Conservation (phyloP, 2,329 filamentous ascomycete genomes). For the Pseudopyricularia cyperi region DNA sequence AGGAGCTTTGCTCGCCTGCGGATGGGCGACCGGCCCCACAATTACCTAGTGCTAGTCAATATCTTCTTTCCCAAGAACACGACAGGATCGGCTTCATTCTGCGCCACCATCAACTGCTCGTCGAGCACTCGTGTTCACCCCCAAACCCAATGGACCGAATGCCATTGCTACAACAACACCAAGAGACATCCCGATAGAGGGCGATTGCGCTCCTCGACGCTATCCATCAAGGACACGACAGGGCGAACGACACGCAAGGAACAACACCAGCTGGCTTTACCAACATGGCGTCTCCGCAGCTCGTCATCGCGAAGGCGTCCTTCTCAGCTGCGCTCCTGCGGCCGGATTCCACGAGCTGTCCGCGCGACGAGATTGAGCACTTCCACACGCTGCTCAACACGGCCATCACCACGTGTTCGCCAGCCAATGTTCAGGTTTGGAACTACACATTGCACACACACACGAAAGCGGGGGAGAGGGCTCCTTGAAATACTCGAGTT, state of each 20-base stretch:
- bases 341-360: constrained; percentile 56
- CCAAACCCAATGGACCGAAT: no score
- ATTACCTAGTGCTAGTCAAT: no score
- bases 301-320: constrained; percentile 70
- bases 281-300: constrained; percentile 52
- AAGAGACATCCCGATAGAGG: no score
- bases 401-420: constrained; percentile 58
- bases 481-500: not conserved
- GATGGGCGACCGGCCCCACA: no score
- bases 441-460: constrained; percentile 22
- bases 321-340: constrained; percentile 62
- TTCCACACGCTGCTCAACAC: constrained; percentile 55
- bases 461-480: not conserved
- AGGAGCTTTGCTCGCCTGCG: no score
- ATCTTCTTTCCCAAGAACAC: no score
- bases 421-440: constrained; percentile 82
- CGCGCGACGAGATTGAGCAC: constrained; percentile 54
- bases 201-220: not conserved
- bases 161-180: no score
- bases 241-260: no score
- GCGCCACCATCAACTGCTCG: not conserved
- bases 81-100: no score
- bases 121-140: no score
- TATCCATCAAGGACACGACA: not conserved
- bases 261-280: no score